Evolutionary conservation across 805 yeast species (phyloP).

Genomic region (Metschnikowia drakensbergensis): DNA sequence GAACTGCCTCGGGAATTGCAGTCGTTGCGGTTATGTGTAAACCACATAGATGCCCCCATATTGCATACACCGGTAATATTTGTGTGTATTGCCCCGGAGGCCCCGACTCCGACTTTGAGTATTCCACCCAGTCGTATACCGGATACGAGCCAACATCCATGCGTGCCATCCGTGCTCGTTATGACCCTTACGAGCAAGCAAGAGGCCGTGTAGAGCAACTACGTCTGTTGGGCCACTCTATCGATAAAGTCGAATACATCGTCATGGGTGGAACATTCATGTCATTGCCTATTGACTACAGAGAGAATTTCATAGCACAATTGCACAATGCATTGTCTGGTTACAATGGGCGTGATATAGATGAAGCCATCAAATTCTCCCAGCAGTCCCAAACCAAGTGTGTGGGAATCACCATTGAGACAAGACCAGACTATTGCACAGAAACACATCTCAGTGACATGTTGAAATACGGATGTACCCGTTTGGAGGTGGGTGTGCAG

Average conservation of each 20-base stretch:
- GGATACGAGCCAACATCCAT: slow-evolving; percentile 98
- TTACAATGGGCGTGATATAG: slow-evolving; percentile 77
- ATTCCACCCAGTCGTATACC: slow-evolving; percentile 95
- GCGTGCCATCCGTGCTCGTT: slow-evolving; percentile 98
- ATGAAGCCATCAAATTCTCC: slow-evolving; percentile 85
- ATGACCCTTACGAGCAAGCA: slow-evolving; percentile 98
- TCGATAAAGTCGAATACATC: slow-evolving; percentile 95
- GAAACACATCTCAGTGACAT: slow-evolving; percentile 92
- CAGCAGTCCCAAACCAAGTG: slow-evolving; percentile 95
- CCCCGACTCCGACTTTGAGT: slow-evolving; percentile 96
- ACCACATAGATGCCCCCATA: slow-evolving; percentile 98
- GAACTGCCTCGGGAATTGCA: slow-evolving; percentile 98
- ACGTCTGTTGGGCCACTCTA: slow-evolving; percentile 91
- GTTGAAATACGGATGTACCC: slow-evolving; percentile 94
- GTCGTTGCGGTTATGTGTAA: slow-evolving; percentile 99
- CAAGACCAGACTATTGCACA: slow-evolving; percentile 97
- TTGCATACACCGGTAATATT: slow-evolving; percentile 96
- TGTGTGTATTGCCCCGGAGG: slow-evolving; percentile 99
- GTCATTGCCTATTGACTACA: slow-evolving; percentile 85
- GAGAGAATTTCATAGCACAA: slow-evolving; percentile 85
- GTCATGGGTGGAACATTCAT: slow-evolving; percentile 99
- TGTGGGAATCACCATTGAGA: slow-evolving; percentile 97
- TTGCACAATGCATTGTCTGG: slow-evolving; percentile 95
- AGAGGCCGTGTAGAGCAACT: slow-evolving; percentile 96
- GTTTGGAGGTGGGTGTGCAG: slow-evolving; percentile 96